phyloP scores from a whole-genome alignment of 2,329 filamentous ascomycete genomes.

The Arthroderma sp. region DNA sequence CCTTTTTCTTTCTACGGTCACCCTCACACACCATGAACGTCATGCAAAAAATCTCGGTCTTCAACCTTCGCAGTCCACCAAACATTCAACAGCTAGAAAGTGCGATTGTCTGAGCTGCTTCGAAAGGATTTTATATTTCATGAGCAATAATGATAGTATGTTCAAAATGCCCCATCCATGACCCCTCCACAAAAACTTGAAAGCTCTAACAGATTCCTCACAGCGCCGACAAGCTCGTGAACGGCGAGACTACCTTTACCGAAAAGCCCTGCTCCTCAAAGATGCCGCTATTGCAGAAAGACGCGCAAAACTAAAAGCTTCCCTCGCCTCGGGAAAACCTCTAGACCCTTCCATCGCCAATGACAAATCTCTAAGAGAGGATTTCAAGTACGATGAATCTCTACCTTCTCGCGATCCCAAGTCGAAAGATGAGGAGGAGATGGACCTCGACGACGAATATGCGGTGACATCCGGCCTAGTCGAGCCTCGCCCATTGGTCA shows the following conservation, averaged over 20 bases:
- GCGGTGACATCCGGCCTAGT: slow-evolving; percentile 78
- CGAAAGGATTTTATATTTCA: not conserved
- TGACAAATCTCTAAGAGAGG: slow-evolving; percentile 68
- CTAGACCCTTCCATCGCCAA: slow-evolving; percentile 71
- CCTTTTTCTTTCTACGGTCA: not conserved
- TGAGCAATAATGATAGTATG: slow-evolving; percentile 11
- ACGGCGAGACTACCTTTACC: slow-evolving; percentile 78
- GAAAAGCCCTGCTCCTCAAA: slow-evolving; percentile 70
- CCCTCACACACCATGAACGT: not conserved
- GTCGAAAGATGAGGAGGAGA: slow-evolving; percentile 76
- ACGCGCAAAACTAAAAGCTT: slow-evolving; percentile 70
- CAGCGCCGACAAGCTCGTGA: slow-evolving; percentile 62
- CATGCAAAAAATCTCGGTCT: not conserved
- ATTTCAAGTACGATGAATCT: slow-evolving; percentile 90
- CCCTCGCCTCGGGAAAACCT: slow-evolving; percentile 78
- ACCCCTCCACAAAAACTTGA: not conserved
- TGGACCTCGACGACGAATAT: slow-evolving; percentile 82
- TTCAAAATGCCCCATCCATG: not conserved
- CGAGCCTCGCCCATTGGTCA: slow-evolving; percentile 78
- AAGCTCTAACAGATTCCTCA: slow-evolving; percentile 8
- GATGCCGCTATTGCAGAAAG: slow-evolving; percentile 92
- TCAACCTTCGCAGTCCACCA: no score
- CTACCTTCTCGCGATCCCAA: slow-evolving; percentile 44
- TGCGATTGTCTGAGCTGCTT: no score
- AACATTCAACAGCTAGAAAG: no score